A percentile compares a stretch with the other conserved stretches of the same genome.
These are phyloP conservation scores for Russula abietina DNA, from an alignment of 768 basidiomycete genomes.

Conservation along the genomic window DNA sequence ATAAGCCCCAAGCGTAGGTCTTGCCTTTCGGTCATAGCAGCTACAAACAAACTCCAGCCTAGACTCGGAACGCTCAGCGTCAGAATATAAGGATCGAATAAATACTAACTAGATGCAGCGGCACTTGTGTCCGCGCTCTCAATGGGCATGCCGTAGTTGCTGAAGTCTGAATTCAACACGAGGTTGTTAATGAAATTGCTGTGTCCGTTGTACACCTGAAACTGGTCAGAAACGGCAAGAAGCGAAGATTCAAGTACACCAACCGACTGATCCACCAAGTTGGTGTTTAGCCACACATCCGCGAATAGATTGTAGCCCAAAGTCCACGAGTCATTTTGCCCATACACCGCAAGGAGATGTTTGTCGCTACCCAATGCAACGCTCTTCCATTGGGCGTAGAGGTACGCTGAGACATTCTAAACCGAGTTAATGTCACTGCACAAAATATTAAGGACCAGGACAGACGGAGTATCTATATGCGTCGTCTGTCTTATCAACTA, in stretches of 20 bases:
- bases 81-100: background rate
- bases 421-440: background rate
- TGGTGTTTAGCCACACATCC: slow-evolving; percentile 50
- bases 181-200: slow-evolving; percentile 8
- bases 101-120: slow-evolving; percentile 2
- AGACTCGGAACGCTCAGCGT: background rate
- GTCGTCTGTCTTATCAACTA: slow-evolving; percentile 24
- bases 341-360: slow-evolving; percentile 4
- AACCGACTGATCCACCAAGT: slow-evolving; percentile 38
- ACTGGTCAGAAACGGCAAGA: background rate
- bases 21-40: slow-evolving; percentile 7
- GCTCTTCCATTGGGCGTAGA: slow-evolving; percentile 15
- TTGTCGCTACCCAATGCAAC: slow-evolving; percentile 8
- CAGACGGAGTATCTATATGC: slow-evolving; percentile 28
- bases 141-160: slow-evolving; percentile 11
- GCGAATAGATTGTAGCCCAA: slow-evolving; percentile 58
- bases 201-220: slow-evolving; percentile 13
- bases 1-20: slow-evolving; percentile 9
- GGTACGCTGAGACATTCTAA: background rate
- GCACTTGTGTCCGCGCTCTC: background rate
- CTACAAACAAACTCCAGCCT: slow-evolving; percentile 19
- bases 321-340: slow-evolving; percentile 42
- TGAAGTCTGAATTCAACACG: background rate
- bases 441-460: background rate
- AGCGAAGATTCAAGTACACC: background rate